phyloP scores from a whole-genome alignment of 140 eudicot species.

The Oenanthe javanica region DNA sequence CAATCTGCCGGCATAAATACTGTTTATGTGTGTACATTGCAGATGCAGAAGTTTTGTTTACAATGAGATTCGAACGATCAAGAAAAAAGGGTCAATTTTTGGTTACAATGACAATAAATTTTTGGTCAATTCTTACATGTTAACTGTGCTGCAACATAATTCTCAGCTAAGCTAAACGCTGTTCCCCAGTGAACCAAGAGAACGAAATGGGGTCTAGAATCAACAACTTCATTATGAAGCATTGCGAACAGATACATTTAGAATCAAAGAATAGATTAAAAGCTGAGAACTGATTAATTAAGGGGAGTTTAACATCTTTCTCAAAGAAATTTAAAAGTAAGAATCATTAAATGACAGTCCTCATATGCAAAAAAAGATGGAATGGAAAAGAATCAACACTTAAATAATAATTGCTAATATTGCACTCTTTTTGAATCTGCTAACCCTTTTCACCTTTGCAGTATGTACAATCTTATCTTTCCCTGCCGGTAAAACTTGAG shows the following conservation, averaged over 20 bases:
- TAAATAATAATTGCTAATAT: background rate
- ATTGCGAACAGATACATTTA: background rate
- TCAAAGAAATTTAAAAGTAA: background rate
- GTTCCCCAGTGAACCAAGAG: background rate
- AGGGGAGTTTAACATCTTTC: background rate
- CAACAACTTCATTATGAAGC: background rate
- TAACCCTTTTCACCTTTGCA: background rate
- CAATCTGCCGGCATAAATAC: no score
- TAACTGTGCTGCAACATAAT: background rate
- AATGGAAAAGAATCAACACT: constrained; percentile 6
- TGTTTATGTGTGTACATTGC: no score
- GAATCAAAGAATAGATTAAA: background rate
- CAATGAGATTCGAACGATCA: no score
- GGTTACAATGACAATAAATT: background rate
- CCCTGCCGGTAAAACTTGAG: background rate
- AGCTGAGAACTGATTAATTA: background rate
- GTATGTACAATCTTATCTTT: background rate
- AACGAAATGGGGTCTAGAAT: background rate
- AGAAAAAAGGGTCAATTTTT: background rate
- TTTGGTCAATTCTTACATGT: background rate
- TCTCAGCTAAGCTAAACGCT: background rate
- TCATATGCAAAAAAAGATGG: background rate
- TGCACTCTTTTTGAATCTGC: background rate
- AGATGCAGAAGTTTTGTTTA: no score
- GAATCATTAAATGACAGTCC: background rate